Base-by-base conservation (phyloP, 345 rosid genomes). In the Sonneratia alba region DNA sequence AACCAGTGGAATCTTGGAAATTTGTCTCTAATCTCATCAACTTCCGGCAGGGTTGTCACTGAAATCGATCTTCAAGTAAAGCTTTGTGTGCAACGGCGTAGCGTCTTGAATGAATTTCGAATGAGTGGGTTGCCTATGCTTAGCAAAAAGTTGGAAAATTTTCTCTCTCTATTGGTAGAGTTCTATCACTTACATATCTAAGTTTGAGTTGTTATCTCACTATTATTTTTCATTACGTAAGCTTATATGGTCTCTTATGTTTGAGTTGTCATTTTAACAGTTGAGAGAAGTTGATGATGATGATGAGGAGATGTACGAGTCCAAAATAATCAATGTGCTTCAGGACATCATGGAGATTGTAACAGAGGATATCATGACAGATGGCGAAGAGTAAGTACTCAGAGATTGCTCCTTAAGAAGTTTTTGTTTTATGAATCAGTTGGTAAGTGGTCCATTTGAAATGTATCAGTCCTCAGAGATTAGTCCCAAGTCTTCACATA, bases 261-360 rank as follows among this genome's bases (percentile, higher is more conserved):
- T 61, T 71, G 21, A 55, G 15, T 72, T 72, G 72, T 27, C 66
- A 32, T 80, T 67, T 70, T 77, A 78, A 71, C 91, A 95, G 99
- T 81, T 76, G 37, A 70, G 9, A 72, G 91, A 81, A 55, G 0
- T 43, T 47, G 88, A 82, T 1, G 0, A 48, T 42, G 88, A 82
- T 1, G 85, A 81, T 18, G 38, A 0, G 15, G 91, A 82, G 19
- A 27, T 37, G 19, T 80, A 85, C 85, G 85, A 66, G 81, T 79
- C 96, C 82, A 91, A 87, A 76, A 95, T 92, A 79, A 82, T 92
- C 79, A 88, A 91, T 81, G 78, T 87, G 75, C 97, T 95, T 62
- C 99, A 91, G 77, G 97, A 93, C 79, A 92, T 92, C 70, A 83
- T 95, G 73, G 99, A 95, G 84, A 87, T 92, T 70, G 89, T 95